phyloP scores from a whole-genome alignment of 2,329 filamentous ascomycete genomes.

The Trichoderma sp. region DNA sequence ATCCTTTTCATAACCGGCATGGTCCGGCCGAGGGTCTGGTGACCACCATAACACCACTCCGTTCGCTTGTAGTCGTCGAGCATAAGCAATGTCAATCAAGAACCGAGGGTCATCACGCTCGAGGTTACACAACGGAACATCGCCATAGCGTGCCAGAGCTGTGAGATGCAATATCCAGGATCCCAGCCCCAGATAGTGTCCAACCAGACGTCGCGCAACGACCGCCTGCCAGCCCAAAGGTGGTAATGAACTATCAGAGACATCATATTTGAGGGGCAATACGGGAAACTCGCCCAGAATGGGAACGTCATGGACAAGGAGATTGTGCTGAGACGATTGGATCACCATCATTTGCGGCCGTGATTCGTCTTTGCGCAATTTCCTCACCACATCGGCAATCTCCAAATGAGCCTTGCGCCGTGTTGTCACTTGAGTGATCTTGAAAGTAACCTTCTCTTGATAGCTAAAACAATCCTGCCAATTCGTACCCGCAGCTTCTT shows the following conservation, averaged over 20 bases:
- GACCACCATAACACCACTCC: slow-evolving; percentile 99
- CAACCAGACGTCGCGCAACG: slow-evolving; percentile 81
- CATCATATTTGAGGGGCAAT: slow-evolving; percentile 78
- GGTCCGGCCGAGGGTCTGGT: slow-evolving; percentile 80
- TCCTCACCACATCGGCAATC: slow-evolving; percentile 85
- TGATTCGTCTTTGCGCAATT: slow-evolving; percentile 82
- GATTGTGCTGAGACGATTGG: slow-evolving; percentile 82
- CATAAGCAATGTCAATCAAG: slow-evolving; percentile 94
- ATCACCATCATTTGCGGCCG: slow-evolving; percentile 83
- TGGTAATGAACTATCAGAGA: slow-evolving; percentile 82
- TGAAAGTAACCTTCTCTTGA: slow-evolving; percentile 83
- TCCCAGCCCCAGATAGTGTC: slow-evolving; percentile 89
- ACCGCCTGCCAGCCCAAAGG: slow-evolving; percentile 93
- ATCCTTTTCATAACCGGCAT: slow-evolving; percentile 94
- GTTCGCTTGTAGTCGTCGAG: slow-evolving; percentile 83
- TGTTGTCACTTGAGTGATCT: slow-evolving; percentile 84
- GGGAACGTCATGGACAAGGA: slow-evolving; percentile 83
- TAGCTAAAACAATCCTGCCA: slow-evolving; percentile 86
- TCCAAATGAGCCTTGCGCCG: slow-evolving; percentile 87
- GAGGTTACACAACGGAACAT: slow-evolving; percentile 92
- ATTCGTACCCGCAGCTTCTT: slow-evolving; percentile 68
- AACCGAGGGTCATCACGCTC: slow-evolving; percentile 93
- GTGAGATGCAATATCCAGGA: slow-evolving; percentile 90
- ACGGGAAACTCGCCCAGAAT: slow-evolving; percentile 83
- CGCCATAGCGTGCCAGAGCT: slow-evolving; percentile 85